phyloP scores from a whole-genome alignment of 306 rosid species.

The Prunus dulcis region DNA sequence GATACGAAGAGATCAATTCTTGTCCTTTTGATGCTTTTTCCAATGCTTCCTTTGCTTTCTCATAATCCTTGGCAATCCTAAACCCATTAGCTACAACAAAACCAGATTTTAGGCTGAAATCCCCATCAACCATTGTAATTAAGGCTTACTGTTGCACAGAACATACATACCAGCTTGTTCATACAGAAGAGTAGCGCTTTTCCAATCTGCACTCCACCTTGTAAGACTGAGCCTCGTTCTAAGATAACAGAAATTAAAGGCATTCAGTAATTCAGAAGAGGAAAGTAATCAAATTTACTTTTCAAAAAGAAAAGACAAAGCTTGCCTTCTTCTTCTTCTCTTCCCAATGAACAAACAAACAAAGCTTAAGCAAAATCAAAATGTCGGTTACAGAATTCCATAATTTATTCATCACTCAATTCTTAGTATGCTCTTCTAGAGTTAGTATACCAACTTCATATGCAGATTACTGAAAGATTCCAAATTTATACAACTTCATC shows the following conservation, averaged over 20 bases:
- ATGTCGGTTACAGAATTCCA: not conserved
- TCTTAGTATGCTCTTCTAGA: not conserved
- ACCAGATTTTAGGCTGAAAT: constrained; percentile 10
- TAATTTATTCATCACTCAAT: not conserved
- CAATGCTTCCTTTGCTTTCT: constrained; percentile 78
- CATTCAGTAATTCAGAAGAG: constrained; percentile 10
- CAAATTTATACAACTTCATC: not conserved
- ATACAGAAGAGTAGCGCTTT: constrained; percentile 68
- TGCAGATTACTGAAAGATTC: not conserved
- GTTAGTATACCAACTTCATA: not conserved
- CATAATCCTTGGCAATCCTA: constrained; percentile 63
- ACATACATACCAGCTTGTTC: constrained; percentile 79
- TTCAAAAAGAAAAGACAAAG: not conserved
- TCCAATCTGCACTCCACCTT: constrained; percentile 97
- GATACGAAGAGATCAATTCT: constrained; percentile 96
- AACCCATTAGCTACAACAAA: constrained; percentile 71
- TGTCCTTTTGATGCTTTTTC: constrained; percentile 98
- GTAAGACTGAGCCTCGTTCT: constrained; percentile 88
- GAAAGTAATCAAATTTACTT: not conserved
- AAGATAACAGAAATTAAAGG: not conserved
- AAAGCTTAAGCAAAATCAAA: constrained; percentile 1
- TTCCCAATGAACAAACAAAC: constrained; percentile 1
- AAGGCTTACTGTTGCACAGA: not conserved
- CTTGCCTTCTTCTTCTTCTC: not conserved
- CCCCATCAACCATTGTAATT: not conserved